A percentile compares a stretch with the other conserved stretches of the same genome.
Evolutionary conservation across 2,329 filamentous ascomycete species (phyloP).

Genomic region (Colletotrichum orchidophilum): DNA sequence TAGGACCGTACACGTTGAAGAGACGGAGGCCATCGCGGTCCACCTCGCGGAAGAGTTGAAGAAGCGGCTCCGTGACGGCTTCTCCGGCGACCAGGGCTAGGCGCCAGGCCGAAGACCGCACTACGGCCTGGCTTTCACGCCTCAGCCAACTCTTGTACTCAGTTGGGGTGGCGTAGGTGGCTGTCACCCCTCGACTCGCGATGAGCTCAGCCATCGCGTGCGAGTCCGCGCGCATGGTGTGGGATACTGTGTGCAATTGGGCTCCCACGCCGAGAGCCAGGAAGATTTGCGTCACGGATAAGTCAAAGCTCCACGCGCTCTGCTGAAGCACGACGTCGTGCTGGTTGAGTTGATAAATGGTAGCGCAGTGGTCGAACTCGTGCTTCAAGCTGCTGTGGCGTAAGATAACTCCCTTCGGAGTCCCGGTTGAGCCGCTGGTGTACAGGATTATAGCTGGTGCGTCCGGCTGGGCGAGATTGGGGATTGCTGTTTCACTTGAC

Average conservation of each 20-base stretch:
- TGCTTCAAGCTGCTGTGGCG: slow-evolving; percentile 4
- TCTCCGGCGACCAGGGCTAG: slow-evolving; percentile 37
- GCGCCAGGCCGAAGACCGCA: slow-evolving; percentile 30
- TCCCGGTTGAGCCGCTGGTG: slow-evolving; percentile 43
- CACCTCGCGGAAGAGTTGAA: slow-evolving; percentile 20
- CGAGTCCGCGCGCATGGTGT: not conserved
- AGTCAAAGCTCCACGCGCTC: slow-evolving; percentile 41
- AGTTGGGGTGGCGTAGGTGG: not conserved
- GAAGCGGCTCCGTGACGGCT: slow-evolving; percentile 19
- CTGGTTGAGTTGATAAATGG: slow-evolving; percentile 14
- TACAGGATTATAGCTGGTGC: slow-evolving; percentile 44
- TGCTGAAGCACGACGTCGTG: slow-evolving; percentile 48
- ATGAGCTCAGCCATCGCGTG: not conserved
- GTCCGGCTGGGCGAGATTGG: not conserved
- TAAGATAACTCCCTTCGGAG: slow-evolving; percentile 53
- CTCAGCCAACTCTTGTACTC: not conserved
- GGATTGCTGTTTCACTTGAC: not conserved
- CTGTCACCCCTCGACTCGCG: not conserved
- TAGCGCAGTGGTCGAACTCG: not conserved
- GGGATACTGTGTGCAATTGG: not conserved
- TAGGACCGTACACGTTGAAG: slow-evolving; percentile 44
- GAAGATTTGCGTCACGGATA: slow-evolving; percentile 5
- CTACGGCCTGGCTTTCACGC: not conserved
- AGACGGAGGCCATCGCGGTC: not conserved
- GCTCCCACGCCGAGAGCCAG: not conserved